Base-by-base conservation (phyloP, 257 asterid genomes). In the Craterostigma plantagineum region DNA sequence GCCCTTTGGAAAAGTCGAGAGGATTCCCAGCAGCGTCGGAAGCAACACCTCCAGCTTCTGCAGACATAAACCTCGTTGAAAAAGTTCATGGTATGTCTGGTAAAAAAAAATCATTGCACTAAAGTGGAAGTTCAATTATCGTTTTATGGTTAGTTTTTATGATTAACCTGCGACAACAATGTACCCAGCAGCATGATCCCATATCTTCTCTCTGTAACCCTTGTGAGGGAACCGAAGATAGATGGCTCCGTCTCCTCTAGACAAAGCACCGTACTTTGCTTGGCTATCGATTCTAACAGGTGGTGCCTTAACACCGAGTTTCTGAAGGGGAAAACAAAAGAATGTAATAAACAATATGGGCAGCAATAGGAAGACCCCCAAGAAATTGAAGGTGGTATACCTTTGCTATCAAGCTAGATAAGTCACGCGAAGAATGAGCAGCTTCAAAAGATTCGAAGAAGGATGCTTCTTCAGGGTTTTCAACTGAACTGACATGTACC, bases 101-200 rank as follows among this genome's bases (percentile, higher is more conserved):
- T 23, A 23, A 23, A n/a, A n/a, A n/a, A n/a, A 23, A 23, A 23
- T 23, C 30, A 23, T 23, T 23, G 30, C 30, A 2, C 6, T 23
- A 23, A 23, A 23, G n/a, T 23, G 30, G 6, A 23, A 23, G 6
- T 23, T 23, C 30, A 23, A 23, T 23, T 2, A 23, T 6, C 6
- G 30, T 6, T 2, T 6, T 2, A n/a, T n/a, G n/a, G n/a, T n/a
- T n/a, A n/a, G n/a, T n/a, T n/a, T n/a, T n/a, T n/a, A 23, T 23
- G 30, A 23, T 12, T 42, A 49, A 87, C 98, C 98, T 73, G 93
- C 60, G 50, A 90, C 91, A 34, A 90, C 95, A 23, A 83, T 65
- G 65, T 43, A 72, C 47, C 99, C 95, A 37, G 99, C 99, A 8
- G 99, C 99, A 57, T 90, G 99, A 62, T 90, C 99, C 99, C 99